These are phyloP conservation scores for Auxenochlorella protothecoides DNA, from an alignment of 139 green algal species.

Conservation along the genomic window DNA sequence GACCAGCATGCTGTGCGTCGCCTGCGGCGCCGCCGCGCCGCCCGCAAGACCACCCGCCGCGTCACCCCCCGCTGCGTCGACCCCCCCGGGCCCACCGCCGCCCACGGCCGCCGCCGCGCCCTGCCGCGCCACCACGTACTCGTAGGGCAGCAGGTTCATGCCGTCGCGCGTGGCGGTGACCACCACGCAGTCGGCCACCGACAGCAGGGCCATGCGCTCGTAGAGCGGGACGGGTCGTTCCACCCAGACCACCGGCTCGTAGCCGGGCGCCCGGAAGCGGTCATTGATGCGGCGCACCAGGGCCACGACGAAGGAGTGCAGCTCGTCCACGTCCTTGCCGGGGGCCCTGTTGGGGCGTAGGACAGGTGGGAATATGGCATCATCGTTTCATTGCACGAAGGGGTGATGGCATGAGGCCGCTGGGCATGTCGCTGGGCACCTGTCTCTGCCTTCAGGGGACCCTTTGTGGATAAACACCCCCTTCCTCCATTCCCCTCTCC, in stretches of 20 bases:
- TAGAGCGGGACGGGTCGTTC: constrained; percentile 82
- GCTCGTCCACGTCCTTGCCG: constrained; percentile 67
- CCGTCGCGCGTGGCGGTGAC: constrained; percentile 89
- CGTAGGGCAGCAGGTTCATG: constrained; percentile 97
- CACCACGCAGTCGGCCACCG: constrained; percentile 67
- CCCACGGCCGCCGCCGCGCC: constrained; percentile 8
- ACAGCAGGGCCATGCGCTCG: constrained; percentile 88
- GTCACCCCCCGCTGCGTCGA: not conserved
- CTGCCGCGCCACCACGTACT: constrained; percentile 95
- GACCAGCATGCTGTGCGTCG: constrained; percentile 63
- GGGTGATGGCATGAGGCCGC: not conserved
- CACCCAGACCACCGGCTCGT: constrained; percentile 78
- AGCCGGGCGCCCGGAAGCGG: constrained; percentile 23
- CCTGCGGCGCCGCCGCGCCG: not conserved
- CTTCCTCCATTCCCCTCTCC: no score
- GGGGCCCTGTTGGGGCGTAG: constrained; percentile 29
- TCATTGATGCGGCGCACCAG: constrained; percentile 68
- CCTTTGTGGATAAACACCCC: no score
- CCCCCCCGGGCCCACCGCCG: no score
- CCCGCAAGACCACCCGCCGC: not conserved
- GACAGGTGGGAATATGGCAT: not conserved
- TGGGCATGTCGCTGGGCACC: no score
- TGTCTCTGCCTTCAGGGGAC: no score
- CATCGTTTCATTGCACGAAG: not conserved
- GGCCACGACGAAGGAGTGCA: constrained; percentile 52